These are phyloP conservation scores for Schizothecium vesticola DNA, from an alignment of 495 filamentous ascomycete species.

Conservation along the genomic window DNA sequence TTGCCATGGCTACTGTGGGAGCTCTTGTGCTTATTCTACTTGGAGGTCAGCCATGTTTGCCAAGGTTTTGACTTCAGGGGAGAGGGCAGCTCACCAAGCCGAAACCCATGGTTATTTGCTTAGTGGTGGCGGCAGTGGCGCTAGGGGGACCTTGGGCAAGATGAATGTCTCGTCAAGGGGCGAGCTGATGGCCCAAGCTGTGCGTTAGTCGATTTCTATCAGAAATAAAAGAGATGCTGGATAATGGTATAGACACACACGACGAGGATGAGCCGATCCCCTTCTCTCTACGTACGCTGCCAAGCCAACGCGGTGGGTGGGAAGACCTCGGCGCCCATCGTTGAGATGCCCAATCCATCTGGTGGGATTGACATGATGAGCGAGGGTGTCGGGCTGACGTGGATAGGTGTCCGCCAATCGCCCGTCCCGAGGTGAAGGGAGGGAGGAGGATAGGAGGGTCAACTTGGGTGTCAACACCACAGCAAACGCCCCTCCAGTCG, in stretches of 20 bases:
- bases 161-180: background rate
- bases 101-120: background rate
- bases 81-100: background rate
- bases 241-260: background rate
- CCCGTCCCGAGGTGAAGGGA: background rate
- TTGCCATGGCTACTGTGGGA: background rate
- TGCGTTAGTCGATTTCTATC: background rate
- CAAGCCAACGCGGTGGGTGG: background rate
- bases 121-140: background rate
- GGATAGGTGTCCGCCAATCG: background rate
- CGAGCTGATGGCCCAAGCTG: background rate
- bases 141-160: background rate
- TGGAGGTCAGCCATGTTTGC: background rate
- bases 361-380: background rate
- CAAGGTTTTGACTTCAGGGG: background rate
- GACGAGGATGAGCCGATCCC: background rate
- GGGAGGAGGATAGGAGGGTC: background rate
- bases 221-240: background rate
- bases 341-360: background rate
- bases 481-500: background rate
- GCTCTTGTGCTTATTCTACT: background rate
- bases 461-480: background rate
- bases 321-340: background rate
- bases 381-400: background rate
- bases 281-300: background rate